A percentile compares a stretch with the other conserved stretches of the same genome.
Evolutionary conservation across 1,284 basidiomycete genomes (phyloP).

Genomic region (Cystobasidium sp.): DNA sequence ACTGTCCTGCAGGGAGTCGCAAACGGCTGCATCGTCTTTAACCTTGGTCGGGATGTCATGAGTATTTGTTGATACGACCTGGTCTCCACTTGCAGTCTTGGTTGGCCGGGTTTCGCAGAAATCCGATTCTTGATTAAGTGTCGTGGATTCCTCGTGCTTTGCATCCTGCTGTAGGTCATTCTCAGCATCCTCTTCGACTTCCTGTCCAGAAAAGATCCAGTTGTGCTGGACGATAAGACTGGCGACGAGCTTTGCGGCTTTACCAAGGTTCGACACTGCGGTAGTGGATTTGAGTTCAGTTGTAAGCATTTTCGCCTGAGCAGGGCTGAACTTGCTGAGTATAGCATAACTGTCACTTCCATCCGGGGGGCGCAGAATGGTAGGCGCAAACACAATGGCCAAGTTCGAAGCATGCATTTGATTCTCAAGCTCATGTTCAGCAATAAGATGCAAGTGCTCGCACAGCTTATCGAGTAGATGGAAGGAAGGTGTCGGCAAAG

Average conservation of each 20-base stretch:
- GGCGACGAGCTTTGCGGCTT: constrained; percentile 20
- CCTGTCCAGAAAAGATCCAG: constrained; percentile 39
- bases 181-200: constrained; percentile 9
- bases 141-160: neutral
- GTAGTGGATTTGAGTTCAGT: neutral
- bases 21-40: neutral
- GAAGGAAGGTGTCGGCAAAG: constrained; percentile 71
- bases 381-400: constrained; percentile 44
- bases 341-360: constrained; percentile 23
- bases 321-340: constrained; percentile 12
- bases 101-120: neutral
- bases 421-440: constrained; percentile 41
- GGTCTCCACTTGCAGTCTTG: neutral
- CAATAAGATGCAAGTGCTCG: constrained; percentile 66
- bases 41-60: neutral
- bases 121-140: neutral
- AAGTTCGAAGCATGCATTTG: constrained; percentile 40
- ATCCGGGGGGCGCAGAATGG: constrained; percentile 25
- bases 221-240: constrained; percentile 32
- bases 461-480: constrained; percentile 72
- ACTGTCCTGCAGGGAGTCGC: too few relatives aligned
- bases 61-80: too few relatives aligned
- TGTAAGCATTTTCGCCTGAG: neutral
- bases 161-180: neutral
- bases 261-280: constrained; percentile 36